Base-by-base conservation (phyloP, 805 yeast genomes). In the Ogataea ramenticola region DNA sequence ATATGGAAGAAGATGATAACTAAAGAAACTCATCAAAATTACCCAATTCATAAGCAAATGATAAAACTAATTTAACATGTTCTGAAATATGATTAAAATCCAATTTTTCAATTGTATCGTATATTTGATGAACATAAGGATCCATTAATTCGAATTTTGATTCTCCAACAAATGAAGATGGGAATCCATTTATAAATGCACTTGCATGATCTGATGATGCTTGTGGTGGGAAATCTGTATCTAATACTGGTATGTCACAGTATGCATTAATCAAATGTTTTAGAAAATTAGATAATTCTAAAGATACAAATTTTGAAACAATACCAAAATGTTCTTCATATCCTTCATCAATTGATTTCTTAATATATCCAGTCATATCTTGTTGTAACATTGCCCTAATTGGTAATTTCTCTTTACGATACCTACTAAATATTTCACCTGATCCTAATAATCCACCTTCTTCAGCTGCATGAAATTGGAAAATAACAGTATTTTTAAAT, bases 391-490 rank as follows among this genome's bases (percentile, higher is more conserved):
- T 83, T 5, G 90, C 89, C 27, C 80, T 74, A 20, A 91, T 88
- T 8, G 72, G 66, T 39, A 65, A 66, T 27, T 68, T 66, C n/a
- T 67, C 54, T 16, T 58, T 52, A 11, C 65, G 58, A 56, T 85
- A 85, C 22, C 65, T 61, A 10, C 75, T 62, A 61, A 86, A 86
- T 11, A 91, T 76, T 48, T 86, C 96, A 49, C 79, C 72, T 4
- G 96, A 87, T 1, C 98, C 98, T 43, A 86, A 68, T 44, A 87
- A 67, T 0, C 96, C 97, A 47, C 87, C 89, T 70, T 91, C 98
- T 67, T 91, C 98, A 1, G 96, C 98, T 24, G 95, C 78, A 67
- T 88, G 91, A 72, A 88, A 91, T 65, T 91, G 98, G 68, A 91
- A 90, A 61, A 91, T 96, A 17, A 91, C 64, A 0, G 95, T 78